A percentile compares a stretch with the other conserved stretches of the same genome.
Evolutionary conservation across 2,329 filamentous ascomycete genomes (phyloP).

Genomic region (Bipolaris cookei): DNA sequence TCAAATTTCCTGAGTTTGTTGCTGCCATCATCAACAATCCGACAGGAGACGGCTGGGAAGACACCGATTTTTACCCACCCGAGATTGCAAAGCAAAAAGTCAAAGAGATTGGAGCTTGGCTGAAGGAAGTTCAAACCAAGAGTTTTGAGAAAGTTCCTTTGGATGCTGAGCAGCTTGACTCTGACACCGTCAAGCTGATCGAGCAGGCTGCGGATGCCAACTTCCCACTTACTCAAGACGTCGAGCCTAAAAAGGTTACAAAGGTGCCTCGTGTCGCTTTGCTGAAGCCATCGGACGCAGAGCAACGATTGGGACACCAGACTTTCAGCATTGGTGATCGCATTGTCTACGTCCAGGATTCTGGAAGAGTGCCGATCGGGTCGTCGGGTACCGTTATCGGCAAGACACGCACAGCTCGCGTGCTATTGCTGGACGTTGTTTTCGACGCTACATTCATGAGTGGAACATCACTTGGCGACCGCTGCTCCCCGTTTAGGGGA

Average conservation of each 20-base stretch:
- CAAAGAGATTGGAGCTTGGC: slow-evolving; percentile 92
- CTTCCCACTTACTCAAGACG: slow-evolving; percentile 38
- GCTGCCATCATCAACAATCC: slow-evolving; percentile 85
- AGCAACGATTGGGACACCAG: slow-evolving; percentile 87
- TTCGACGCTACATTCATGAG: slow-evolving; percentile 98
- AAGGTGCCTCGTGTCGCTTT: slow-evolving; percentile 86
- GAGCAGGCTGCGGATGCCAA: slow-evolving; percentile 73
- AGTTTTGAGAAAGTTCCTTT: slow-evolving; percentile 94
- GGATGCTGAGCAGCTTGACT: slow-evolving; percentile 95
- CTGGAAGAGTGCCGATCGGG: slow-evolving; percentile 92
- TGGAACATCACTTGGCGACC: slow-evolving; percentile 86
- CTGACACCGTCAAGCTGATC: slow-evolving; percentile 81
- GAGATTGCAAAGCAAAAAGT: slow-evolving; percentile 77
- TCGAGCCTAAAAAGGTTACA: slow-evolving; percentile 71
- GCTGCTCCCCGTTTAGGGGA: slow-evolving; percentile 91
- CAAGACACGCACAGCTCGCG: slow-evolving; percentile 84
- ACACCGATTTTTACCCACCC: slow-evolving; percentile 83
- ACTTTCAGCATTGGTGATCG: slow-evolving; percentile 85
- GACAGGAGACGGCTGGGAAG: slow-evolving; percentile 80
- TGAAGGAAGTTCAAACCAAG: slow-evolving; percentile 89
- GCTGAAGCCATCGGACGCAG: slow-evolving; percentile 93
- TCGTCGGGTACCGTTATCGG: slow-evolving; percentile 93
- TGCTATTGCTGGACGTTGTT: slow-evolving; percentile 84
- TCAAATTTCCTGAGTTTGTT: slow-evolving; percentile 93
- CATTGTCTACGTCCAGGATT: slow-evolving; percentile 88